These are phyloP conservation scores for Bruguiera hainesii DNA, from an alignment of 441 rosid species.

Conservation along the genomic window DNA sequence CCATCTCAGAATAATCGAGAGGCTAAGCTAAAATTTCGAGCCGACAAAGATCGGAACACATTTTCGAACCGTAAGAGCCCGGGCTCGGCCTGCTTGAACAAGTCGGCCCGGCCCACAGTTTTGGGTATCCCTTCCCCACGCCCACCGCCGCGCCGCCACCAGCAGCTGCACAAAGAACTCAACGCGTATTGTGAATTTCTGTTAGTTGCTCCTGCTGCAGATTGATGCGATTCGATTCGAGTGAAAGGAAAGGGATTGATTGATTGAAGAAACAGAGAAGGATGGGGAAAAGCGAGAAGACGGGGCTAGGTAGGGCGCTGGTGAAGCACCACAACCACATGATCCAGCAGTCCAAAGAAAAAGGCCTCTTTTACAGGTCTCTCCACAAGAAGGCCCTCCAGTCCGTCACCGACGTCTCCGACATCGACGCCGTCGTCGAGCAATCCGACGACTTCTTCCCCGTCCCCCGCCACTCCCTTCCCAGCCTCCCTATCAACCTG, in stretches of 20 bases:
- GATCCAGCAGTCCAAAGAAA: slow-evolving; percentile 77
- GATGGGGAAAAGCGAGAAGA: slow-evolving; percentile 86
- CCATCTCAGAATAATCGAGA: too few relatives aligned
- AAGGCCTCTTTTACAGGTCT: slow-evolving; percentile 51
- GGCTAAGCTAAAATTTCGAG: too few relatives aligned
- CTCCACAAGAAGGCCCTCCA: slow-evolving; percentile 72
- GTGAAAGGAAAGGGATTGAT: background rate
- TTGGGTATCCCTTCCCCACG: too few relatives aligned
- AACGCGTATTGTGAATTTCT: too few relatives aligned
- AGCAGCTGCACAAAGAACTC: too few relatives aligned
- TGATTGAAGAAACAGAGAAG: background rate
- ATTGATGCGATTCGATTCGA: background rate
- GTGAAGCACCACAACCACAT: slow-evolving; percentile 91
- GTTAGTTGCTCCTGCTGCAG: too few relatives aligned
- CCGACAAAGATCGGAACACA: too few relatives aligned
- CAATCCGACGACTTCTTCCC: slow-evolving; percentile 67
- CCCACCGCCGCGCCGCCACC: too few relatives aligned
- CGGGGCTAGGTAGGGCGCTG: slow-evolving; percentile 66
- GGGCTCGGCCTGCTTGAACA: too few relatives aligned
- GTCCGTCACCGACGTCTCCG: slow-evolving; percentile 73
- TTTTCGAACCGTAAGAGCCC: too few relatives aligned
- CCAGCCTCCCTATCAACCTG: slow-evolving; percentile 56
- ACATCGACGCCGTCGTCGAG: slow-evolving; percentile 77
- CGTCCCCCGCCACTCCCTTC: slow-evolving; percentile 34
- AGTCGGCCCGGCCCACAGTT: too few relatives aligned